These are phyloP conservation scores for Paralagenidium karlingii DNA, from an alignment of 352 stramenopile species.

Conservation along the genomic window DNA sequence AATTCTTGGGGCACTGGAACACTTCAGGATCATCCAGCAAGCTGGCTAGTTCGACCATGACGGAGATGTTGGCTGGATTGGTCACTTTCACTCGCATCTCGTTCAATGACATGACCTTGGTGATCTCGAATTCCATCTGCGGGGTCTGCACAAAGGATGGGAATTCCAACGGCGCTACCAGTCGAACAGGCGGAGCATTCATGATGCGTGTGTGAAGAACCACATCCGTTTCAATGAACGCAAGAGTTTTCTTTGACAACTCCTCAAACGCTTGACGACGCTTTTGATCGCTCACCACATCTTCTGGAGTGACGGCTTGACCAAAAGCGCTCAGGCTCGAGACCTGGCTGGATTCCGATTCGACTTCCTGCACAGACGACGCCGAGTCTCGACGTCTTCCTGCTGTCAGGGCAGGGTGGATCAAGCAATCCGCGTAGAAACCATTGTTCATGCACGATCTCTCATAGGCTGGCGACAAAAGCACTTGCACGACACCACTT, in stretches of 20 bases:
- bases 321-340: constrained; percentile 4
- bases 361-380: background rate
- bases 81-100: too few relatives aligned
- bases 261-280: background rate
- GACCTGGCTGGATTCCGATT: constrained; percentile 2
- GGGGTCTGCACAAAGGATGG: too few relatives aligned
- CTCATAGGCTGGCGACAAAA: constrained; percentile 19
- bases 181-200: too few relatives aligned
- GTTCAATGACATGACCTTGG: too few relatives aligned
- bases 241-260: constrained; percentile 14
- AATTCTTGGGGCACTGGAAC: too few relatives aligned
- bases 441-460: constrained; percentile 9
- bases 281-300: background rate
- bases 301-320: background rate
- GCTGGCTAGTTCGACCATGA: too few relatives aligned
- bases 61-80: too few relatives aligned
- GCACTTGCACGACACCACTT: constrained; percentile 1
- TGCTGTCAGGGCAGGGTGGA: background rate
- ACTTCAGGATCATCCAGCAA: too few relatives aligned
- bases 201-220: too few relatives aligned
- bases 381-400: background rate
- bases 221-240: too few relatives aligned
- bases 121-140: too few relatives aligned
- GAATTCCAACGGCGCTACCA: too few relatives aligned
- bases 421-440: constrained; percentile 9